Conservation (phyloP, 495 filamentous ascomycete genomes). For the Aspergillus cavernicola region DNA sequence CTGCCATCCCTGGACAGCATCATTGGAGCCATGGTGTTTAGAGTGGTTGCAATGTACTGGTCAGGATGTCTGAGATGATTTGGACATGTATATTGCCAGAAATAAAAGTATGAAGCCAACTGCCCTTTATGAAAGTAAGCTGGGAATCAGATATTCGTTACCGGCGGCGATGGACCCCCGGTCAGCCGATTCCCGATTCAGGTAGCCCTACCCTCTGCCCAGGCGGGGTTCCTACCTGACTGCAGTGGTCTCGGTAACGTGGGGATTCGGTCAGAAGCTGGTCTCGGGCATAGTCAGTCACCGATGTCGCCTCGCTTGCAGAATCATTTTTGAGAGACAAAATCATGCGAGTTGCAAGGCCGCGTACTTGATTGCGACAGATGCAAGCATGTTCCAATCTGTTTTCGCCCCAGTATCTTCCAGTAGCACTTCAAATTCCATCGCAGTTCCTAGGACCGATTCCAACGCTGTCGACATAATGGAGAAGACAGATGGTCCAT, state of each 20-base stretch:
- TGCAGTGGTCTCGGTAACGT: neutral
- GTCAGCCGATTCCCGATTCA: neutral
- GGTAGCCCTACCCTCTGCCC: neutral
- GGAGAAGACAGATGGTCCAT: neutral
- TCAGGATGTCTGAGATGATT: no score
- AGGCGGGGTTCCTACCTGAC: neutral
- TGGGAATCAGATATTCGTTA: neutral
- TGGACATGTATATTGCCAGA: no score
- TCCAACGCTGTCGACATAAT: neutral
- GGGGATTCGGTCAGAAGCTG: neutral
- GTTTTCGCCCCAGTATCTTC: neutral
- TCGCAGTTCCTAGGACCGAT: neutral
- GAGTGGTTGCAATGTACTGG: no score
- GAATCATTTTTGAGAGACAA: neutral
- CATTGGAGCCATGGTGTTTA: neutral
- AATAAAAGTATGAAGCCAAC: no score
- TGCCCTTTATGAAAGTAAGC: no score
- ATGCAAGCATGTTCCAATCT: neutral
- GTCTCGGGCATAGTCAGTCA: neutral
- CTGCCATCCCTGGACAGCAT: neutral
- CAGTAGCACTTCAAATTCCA: neutral
- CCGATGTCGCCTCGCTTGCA: neutral
- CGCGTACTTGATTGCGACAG: neutral
- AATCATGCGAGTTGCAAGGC: neutral
- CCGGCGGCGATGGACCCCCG: neutral